Base-by-base conservation (phyloP, 495 filamentous ascomycete species). In the Hypoxylon fragiforme region DNA sequence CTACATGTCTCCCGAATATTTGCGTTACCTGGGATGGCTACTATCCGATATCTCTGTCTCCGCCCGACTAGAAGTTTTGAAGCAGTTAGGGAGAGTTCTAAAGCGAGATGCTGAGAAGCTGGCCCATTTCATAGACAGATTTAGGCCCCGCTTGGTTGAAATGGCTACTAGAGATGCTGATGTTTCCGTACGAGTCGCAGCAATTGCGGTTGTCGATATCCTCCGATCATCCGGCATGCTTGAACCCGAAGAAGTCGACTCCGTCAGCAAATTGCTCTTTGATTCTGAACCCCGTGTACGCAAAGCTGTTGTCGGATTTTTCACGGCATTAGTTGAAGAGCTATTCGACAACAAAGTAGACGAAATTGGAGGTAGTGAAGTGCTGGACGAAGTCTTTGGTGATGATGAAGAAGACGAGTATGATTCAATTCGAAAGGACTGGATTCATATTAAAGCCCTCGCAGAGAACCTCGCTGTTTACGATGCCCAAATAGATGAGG, bases 21-120 rank as follows among this genome's bases (percentile, higher is more conserved):
- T 97, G 34, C 88, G 94, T 24, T 97, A 98, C 62, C 77, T 97
- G 8, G 94, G 94, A 31, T 98, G 94, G 92, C 84, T 94, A 50
- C 78, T 98, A 18, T 92, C 91, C 2, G 94, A 98, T 67, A 72
- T 81, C 1, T 74, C 81, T 31, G 72, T 83, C 1, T 75, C 81
- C 5, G 89, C 86, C 1, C 78, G 94, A 35, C 73, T 82, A 9
- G 90, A 92, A 61, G 87, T 90, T 8, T 65, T 97, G n/a, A 88
- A 84, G 55, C 87, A 96, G 60, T 77, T 98, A 3, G 74, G 81
- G 2, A 84, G 80, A 44, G 75, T 98, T 2, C 88, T 89, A 67
- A 88, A 85, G 64, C 82, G 91, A 41, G 90, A 92, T 57, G 77
- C 90, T 18, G 84, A 82, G 47, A 85, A 87, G 16, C 70, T 98